Percentiles rank a stretch among this genome's conserved stretches.
phyloP scores from a whole-genome alignment of 208 protist genomes.

The Crithidia sp. region DNA sequence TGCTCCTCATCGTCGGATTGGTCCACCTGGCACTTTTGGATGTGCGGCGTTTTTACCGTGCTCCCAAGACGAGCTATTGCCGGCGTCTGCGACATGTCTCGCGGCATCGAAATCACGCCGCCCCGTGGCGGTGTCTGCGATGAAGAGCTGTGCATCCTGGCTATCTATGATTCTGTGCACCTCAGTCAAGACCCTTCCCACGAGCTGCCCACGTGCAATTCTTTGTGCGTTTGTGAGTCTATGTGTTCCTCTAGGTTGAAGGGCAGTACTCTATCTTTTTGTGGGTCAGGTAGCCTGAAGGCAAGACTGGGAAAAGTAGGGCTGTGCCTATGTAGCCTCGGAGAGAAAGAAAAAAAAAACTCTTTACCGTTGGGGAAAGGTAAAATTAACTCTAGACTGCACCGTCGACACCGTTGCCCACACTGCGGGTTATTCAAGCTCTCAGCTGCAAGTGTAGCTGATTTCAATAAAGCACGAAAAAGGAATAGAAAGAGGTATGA shows the following conservation, averaged over 20 bases:
- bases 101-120: slow-evolving; percentile 58
- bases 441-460: too few species aligned
- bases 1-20: slow-evolving; percentile 54
- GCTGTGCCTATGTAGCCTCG: background rate
- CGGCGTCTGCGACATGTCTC: slow-evolving; percentile 77
- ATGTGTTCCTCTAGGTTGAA: background rate
- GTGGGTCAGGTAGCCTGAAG: too few species aligned
- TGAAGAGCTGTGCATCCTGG: slow-evolving; percentile 13
- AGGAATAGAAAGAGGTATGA: too few species aligned
- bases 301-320: too few species aligned
- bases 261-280: slow-evolving; percentile 5
- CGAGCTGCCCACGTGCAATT: too few species aligned
- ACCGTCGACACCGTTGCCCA: too few species aligned
- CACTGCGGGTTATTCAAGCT: too few species aligned
- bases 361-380: too few species aligned
- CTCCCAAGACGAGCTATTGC: slow-evolving; percentile 67
- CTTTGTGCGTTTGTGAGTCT: background rate
- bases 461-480: too few species aligned
- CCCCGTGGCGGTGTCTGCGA: slow-evolving; percentile 29
- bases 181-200: background rate
- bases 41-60: slow-evolving; percentile 66
- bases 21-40: slow-evolving; percentile 72
- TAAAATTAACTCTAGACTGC: too few species aligned
- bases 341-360: slow-evolving; percentile 1
- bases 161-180: slow-evolving; percentile 1